Evolutionary conservation across 2,329 filamentous ascomycete genomes (phyloP).

Genomic region (Penicillium thymicola): DNA sequence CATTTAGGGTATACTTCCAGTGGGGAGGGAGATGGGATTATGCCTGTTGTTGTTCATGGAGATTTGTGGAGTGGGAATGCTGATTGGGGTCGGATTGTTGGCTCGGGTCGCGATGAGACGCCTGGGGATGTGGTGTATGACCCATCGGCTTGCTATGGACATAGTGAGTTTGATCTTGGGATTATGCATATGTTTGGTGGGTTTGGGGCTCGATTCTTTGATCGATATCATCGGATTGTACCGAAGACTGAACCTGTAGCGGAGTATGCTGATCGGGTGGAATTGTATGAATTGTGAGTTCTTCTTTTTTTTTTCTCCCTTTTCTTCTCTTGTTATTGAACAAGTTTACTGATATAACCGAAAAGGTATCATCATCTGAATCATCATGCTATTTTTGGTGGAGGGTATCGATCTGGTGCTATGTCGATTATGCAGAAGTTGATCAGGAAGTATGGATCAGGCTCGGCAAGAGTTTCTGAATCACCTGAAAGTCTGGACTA

Average conservation of each 20-base stretch:
- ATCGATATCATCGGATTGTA: constrained; percentile 71
- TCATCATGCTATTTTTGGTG: constrained; percentile 80
- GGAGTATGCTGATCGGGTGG: constrained; percentile 81
- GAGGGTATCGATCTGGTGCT: constrained; percentile 71
- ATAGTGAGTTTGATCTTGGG: constrained; percentile 85
- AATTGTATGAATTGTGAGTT: constrained; percentile 76
- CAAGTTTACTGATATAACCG: constrained; percentile 9
- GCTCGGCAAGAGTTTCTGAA: constrained; percentile 58
- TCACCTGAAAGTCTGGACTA: constrained; percentile 58
- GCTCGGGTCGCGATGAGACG: constrained; percentile 40
- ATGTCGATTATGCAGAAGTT: constrained; percentile 75
- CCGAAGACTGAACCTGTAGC: constrained; percentile 74
- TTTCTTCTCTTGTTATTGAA: not conserved
- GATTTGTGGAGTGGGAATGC: constrained; percentile 94
- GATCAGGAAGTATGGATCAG: constrained; percentile 66
- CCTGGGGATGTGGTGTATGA: constrained; percentile 79
- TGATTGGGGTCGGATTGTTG: constrained; percentile 60
- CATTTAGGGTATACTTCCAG: constrained; percentile 53
- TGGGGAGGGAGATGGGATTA: constrained; percentile 54
- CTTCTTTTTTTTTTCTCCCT: not conserved
- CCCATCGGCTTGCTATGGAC: constrained; percentile 75
- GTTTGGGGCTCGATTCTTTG: constrained; percentile 68
- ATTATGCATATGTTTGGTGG: constrained; percentile 98
- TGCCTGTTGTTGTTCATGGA: constrained; percentile 82
- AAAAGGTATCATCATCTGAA: constrained; percentile 83